Conservation (phyloP, 768 basidiomycete species). For the Cyathus striatus region DNA sequence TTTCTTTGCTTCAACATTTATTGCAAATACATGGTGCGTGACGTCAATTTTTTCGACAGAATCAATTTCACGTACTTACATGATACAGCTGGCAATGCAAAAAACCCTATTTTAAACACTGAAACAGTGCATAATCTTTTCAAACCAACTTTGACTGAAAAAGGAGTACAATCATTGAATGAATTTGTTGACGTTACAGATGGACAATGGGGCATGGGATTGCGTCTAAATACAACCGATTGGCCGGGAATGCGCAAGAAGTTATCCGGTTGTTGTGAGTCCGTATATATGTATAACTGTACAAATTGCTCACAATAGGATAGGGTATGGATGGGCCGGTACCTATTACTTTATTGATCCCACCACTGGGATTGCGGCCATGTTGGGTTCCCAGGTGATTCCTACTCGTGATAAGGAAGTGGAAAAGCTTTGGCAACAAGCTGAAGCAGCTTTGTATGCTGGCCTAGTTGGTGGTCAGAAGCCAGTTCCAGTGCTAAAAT, state of each 20-base stretch:
- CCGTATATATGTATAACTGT: not conserved
- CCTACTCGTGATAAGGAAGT: constrained; percentile 18
- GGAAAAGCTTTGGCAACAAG: constrained; percentile 10
- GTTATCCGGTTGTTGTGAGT: constrained; percentile 25
- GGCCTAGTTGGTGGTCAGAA: constrained; percentile 5
- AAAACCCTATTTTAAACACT: constrained; percentile 9
- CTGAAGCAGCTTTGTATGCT: constrained; percentile 24
- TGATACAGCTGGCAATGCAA: constrained; percentile 5
- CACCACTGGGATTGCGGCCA: constrained; percentile 23
- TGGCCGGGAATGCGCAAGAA: constrained; percentile 20
- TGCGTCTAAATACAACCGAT: constrained; percentile 19
- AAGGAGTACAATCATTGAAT: constrained; percentile 4
- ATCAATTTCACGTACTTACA: not conserved
- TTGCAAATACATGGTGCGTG: constrained; percentile 19
- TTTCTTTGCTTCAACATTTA: constrained; percentile 19
- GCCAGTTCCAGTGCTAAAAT: not conserved
- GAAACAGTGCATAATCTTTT: constrained; percentile 15
- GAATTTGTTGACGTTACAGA: constrained; percentile 3
- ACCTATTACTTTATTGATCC: constrained; percentile 26
- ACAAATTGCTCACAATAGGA: not conserved
- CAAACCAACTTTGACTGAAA: constrained; percentile 7
- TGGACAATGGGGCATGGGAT: constrained; percentile 21
- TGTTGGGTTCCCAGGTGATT: constrained; percentile 25
- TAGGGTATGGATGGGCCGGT: constrained; percentile 30
- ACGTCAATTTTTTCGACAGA: not conserved